Evolutionary conservation across 208 protist species (phyloP).

Genomic region (Spongospora subterranea): DNA sequence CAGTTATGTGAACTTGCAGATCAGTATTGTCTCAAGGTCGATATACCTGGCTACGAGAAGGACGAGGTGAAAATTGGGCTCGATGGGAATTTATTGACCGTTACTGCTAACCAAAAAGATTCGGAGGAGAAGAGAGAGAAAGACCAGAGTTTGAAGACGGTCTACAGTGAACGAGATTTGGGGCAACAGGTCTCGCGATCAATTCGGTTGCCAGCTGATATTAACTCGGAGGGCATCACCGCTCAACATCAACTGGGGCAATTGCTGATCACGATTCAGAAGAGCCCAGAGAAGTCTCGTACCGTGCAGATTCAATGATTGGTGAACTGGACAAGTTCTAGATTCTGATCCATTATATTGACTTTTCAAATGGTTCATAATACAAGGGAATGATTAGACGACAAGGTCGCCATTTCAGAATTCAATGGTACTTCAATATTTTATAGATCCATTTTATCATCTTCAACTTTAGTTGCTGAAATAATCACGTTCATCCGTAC

Average conservation of each 20-base stretch:
- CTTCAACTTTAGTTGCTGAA: too few species aligned
- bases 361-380: too few species aligned
- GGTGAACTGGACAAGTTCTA: too few species aligned
- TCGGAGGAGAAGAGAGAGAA: not conserved
- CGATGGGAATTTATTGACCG: not conserved
- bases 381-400: too few species aligned
- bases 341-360: too few species aligned
- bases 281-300: not conserved
- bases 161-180: not conserved
- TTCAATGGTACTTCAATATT: too few species aligned
- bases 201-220: not conserved
- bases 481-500: too few species aligned
- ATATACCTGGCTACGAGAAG: not conserved
- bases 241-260: not conserved
- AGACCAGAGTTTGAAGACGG: not conserved
- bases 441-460: too few species aligned
- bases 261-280: not conserved
- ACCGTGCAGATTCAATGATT: not conserved
- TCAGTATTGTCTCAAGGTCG: not conserved
- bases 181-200: not conserved
- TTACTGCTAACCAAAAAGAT: not conserved
- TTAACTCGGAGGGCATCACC: not conserved
- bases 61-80: not conserved
- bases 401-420: too few species aligned
- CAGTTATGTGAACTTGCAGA: not conserved